These are phyloP conservation scores for Metarhizium sp. DNA, from an alignment of 2,329 filamentous ascomycete genomes.

Conservation along the genomic window DNA sequence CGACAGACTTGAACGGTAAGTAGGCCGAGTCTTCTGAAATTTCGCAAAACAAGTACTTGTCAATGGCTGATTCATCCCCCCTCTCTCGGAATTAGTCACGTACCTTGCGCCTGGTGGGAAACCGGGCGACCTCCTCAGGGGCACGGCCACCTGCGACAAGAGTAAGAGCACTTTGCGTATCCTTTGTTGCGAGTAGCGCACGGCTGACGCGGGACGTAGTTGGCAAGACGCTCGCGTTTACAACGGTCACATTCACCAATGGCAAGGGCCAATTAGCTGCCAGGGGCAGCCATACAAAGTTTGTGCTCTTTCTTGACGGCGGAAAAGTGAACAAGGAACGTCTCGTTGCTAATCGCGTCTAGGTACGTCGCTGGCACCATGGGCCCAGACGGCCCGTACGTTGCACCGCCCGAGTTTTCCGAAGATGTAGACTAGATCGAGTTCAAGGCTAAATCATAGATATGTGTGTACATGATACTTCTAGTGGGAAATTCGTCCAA, in stretches of 20 bases:
- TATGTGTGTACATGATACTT: not conserved
- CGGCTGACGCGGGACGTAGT: conserved; percentile 33
- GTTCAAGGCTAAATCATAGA: not conserved
- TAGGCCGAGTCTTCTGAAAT: not conserved
- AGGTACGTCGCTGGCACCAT: conserved; percentile 35
- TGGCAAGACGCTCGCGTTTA: conserved; percentile 55
- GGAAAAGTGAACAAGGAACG: not conserved
- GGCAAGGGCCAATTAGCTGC: conserved; percentile 49
- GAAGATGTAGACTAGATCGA: conserved; percentile 23
- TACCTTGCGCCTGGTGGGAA: conserved; percentile 51
- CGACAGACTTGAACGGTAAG: conserved; percentile 53
- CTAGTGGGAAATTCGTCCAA: not conserved
- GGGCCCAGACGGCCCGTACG: conserved; percentile 25
- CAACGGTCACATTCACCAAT: conserved; percentile 50
- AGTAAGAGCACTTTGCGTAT: conserved; percentile 27
- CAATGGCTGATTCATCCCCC: conserved; percentile 1
- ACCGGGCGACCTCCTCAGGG: conserved; percentile 46
- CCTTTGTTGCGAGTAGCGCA: no score
- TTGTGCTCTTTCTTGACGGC: not conserved
- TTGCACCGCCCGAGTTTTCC: conserved; percentile 24
- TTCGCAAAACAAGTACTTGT: no score
- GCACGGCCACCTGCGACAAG: conserved; percentile 51
- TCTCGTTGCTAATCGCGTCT: conserved; percentile 2
- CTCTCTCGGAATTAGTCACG: conserved; percentile 37
- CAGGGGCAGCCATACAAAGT: conserved; percentile 59